Percentiles rank a stretch among this genome's conserved stretches.
phyloP scores from a whole-genome alignment of 2,329 filamentous ascomycete genomes.

The Fusarium siculi region DNA sequence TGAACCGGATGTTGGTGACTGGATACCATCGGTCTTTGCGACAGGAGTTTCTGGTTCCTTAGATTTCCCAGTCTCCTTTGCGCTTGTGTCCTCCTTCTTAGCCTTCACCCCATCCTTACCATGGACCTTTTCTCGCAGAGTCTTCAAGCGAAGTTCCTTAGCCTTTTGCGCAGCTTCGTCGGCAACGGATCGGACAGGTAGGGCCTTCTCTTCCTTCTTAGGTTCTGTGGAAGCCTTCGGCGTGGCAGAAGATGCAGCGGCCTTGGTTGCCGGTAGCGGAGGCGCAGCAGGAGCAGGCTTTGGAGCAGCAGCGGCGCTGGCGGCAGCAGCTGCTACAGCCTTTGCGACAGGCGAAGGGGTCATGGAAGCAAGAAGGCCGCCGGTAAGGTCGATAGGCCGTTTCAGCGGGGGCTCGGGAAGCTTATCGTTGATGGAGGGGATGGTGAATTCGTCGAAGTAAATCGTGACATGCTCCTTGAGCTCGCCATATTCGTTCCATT shows the following conservation, averaged over 20 bases:
- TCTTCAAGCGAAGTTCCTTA: conserved; percentile 67
- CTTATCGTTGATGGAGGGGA: conserved; percentile 65
- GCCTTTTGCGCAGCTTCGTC: conserved; percentile 74
- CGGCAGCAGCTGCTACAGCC: conserved; percentile 36
- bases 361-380: conserved; percentile 36
- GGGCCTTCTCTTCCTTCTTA: conserved; percentile 44
- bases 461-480: conserved; percentile 85
- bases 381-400: conserved; percentile 40
- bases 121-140: conserved; percentile 65
- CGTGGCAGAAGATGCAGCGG: conserved; percentile 13
- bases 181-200: conserved; percentile 65
- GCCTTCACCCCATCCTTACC: conserved; percentile 52
- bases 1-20: conserved; percentile 58
- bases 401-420: conserved; percentile 52
- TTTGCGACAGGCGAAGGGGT: conserved; percentile 40
- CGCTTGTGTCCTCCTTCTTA: conserved; percentile 1
- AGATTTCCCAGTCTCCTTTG: conserved; percentile 12
- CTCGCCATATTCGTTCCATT: conserved; percentile 99
- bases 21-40: conserved; percentile 49
- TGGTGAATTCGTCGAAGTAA: conserved; percentile 71
- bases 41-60: conserved; percentile 6
- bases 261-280: conserved; percentile 40
- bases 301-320: conserved; percentile 31
- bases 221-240: conserved; percentile 26
- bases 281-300: conserved; percentile 41